phyloP scores from a whole-genome alignment of 2,329 filamentous ascomycete species.

The Cylindrodendrum hubeiense region DNA sequence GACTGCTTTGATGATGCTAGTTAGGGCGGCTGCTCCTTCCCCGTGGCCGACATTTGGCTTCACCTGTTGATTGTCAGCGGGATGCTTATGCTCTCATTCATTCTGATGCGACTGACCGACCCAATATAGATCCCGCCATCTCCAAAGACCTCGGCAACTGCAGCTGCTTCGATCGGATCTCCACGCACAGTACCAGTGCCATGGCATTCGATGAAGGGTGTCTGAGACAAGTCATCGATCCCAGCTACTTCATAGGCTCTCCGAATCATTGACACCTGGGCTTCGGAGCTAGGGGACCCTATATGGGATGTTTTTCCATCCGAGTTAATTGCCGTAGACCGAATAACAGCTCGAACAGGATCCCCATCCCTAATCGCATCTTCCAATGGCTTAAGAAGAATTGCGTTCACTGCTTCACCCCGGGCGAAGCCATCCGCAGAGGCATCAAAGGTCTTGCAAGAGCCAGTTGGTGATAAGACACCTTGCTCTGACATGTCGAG shows the following conservation, averaged over 20 bases:
- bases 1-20: constrained; percentile 42
- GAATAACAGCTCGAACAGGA: constrained; percentile 50
- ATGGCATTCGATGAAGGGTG: constrained; percentile 18
- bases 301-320: constrained; percentile 50
- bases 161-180: constrained; percentile 22
- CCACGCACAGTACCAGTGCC: constrained; percentile 37
- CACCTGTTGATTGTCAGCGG: too few species aligned
- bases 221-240: constrained; percentile 25
- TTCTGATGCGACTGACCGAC: too few species aligned
- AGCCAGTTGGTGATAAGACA: constrained; percentile 42
- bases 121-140: not conserved
- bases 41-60: constrained; percentile 55
- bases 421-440: constrained; percentile 55
- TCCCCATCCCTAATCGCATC: constrained; percentile 58
- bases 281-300: constrained; percentile 3
- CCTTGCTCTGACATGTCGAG: too few species aligned
- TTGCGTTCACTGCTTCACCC: constrained; percentile 53
- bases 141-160: not conserved
- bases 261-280: constrained; percentile 49
- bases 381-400: constrained; percentile 54
- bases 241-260: constrained; percentile 42
- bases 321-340: constrained; percentile 47
- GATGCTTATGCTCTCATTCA: too few species aligned
- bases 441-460: constrained; percentile 52
- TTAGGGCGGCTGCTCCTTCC: constrained; percentile 36